These are phyloP conservation scores for Sarocladium oryzae DNA, from an alignment of 2,329 filamentous ascomycete genomes.

Conservation along the genomic window DNA sequence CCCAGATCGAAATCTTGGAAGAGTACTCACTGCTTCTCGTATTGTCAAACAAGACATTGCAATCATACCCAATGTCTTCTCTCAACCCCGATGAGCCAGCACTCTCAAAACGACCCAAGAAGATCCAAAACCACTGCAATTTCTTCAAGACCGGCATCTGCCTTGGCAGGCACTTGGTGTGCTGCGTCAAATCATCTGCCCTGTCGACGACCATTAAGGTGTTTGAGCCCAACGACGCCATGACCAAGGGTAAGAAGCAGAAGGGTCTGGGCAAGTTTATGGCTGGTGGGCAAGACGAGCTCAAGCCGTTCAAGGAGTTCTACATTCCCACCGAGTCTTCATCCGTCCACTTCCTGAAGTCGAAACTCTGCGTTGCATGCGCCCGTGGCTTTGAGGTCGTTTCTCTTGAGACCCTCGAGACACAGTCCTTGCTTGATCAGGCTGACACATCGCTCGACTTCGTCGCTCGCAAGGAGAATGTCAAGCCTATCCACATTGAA, in stretches of 20 bases:
- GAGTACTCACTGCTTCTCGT: constrained; percentile 90
- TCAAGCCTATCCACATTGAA: constrained; percentile 94
- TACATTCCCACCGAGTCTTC: constrained; percentile 98
- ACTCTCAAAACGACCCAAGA: constrained; percentile 79
- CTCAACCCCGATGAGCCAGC: constrained; percentile 78
- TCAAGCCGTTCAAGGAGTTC: constrained; percentile 97
- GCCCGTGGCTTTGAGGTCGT: constrained; percentile 96
- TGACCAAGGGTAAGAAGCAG: constrained; percentile 91
- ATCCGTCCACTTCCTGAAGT: constrained; percentile 94
- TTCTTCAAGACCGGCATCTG: constrained; percentile 99
- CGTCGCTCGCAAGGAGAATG: constrained; percentile 86
- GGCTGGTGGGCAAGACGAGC: constrained; percentile 82
- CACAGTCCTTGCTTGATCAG: constrained; percentile 92
- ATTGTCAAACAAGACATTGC: constrained; percentile 84
- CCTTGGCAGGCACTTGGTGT: constrained; percentile 87
- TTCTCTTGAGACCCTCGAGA: constrained; percentile 93
- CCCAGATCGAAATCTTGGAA: constrained; percentile 92
- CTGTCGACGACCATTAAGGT: constrained; percentile 97
- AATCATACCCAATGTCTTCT: constrained; percentile 81
- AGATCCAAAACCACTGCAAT: constrained; percentile 94
- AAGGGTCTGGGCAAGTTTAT: constrained; percentile 96
- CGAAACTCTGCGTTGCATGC: constrained; percentile 93
- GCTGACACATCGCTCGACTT: constrained; percentile 98
- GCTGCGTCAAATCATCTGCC: constrained; percentile 90
- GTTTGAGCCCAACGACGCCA: constrained; percentile 94